phyloP scores from a whole-genome alignment of 106 monocot genomes.

The Gastrodia elata region DNA sequence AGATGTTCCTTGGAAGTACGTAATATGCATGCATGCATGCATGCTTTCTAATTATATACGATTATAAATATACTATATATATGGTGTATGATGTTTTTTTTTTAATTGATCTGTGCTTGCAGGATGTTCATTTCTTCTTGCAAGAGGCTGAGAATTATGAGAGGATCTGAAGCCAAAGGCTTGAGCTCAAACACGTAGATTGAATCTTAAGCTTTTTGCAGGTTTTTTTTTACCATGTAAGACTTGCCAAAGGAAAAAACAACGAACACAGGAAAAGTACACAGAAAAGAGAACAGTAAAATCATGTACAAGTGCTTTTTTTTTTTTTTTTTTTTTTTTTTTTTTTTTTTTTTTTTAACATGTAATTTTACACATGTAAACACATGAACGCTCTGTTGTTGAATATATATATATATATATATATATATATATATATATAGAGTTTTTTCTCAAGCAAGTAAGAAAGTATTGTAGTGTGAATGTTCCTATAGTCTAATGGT shows the following conservation, averaged over 20 bases:
- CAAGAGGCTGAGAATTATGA: slow-evolving; percentile 25
- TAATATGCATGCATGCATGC: neutral
- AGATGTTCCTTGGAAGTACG: slow-evolving; percentile 35
- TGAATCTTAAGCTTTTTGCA: neutral
- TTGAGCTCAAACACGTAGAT: slow-evolving; percentile 8
- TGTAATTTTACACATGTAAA: too few relatives aligned
- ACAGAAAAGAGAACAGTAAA: neutral
- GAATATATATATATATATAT: too few relatives aligned
- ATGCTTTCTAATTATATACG: too few relatives aligned
- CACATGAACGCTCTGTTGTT: too few relatives aligned
- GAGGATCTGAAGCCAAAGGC: slow-evolving; percentile 19
- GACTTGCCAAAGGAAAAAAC: neutral
- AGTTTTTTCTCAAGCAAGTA: too few relatives aligned
- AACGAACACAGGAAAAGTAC: too few relatives aligned
- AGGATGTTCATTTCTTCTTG: slow-evolving; percentile 24
- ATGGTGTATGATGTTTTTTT: too few relatives aligned
- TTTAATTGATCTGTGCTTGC: neutral
- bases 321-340: neutral
- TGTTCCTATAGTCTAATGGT: too few relatives aligned
- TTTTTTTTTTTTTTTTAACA: too few relatives aligned
- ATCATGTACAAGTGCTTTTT: neutral
- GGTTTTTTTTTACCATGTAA: neutral
- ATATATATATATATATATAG: too few relatives aligned
- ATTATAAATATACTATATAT: too few relatives aligned
- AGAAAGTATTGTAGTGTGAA: too few relatives aligned